These are phyloP conservation scores for Panaeolus papilionaceus DNA, from an alignment of 768 basidiomycete species.

Conservation along the genomic window DNA sequence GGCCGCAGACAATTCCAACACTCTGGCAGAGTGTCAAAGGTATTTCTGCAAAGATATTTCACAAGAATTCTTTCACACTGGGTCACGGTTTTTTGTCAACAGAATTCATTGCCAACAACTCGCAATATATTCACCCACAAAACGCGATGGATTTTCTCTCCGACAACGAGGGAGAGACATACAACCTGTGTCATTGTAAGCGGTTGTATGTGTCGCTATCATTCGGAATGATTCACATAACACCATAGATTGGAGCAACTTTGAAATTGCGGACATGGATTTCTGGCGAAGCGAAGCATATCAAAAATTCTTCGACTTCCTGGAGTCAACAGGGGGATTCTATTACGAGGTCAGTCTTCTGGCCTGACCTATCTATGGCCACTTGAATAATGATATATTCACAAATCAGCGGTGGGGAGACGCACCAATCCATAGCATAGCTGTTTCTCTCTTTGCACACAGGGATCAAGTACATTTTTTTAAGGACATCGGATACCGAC, in stretches of 20 bases:
- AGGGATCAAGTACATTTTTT: conserved; percentile 86
- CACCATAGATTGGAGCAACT: conserved; percentile 82
- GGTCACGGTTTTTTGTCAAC: conserved; percentile 10
- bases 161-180: conserved; percentile 66
- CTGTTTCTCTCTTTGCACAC: conserved; percentile 74
- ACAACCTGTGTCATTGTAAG: conserved; percentile 76
- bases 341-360: conserved; percentile 79
- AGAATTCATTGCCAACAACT: conserved; percentile 75
- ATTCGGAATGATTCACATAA: conserved; percentile 10
- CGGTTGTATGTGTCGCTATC: neutral
- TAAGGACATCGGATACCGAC: conserved; percentile 83
- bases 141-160: conserved; percentile 80
- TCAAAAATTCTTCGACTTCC: conserved; percentile 79
- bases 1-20: conserved; percentile 79
- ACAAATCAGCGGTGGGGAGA: conserved; percentile 75
- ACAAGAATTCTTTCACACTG: neutral
- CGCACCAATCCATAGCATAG: conserved; percentile 79
- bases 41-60: conserved; percentile 30
- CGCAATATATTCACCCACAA: conserved; percentile 62
- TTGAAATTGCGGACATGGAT: conserved; percentile 90
- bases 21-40: conserved; percentile 81
- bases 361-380: neutral
- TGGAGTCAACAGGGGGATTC: conserved; percentile 86
- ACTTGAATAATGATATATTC: neutral
- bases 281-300: conserved; percentile 91